A percentile compares a stretch with the other conserved stretches of the same genome.
Evolutionary conservation across 139 green algal species (phyloP).

Genomic region (Prasinococcaceae sp.): DNA sequence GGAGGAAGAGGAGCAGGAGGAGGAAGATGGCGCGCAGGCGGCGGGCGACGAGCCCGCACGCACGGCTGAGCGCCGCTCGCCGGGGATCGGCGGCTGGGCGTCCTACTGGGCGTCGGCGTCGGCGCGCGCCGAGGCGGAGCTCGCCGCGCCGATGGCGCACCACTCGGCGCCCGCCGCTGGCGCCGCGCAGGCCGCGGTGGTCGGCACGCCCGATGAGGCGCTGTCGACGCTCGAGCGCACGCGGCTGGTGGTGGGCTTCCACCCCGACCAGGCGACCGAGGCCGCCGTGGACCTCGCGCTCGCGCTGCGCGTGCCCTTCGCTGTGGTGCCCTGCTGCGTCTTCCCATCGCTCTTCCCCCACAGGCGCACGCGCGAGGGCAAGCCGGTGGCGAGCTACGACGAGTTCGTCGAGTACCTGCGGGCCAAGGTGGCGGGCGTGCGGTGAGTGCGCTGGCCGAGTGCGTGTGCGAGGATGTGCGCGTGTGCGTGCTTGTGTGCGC

Average conservation of each 20-base stretch:
- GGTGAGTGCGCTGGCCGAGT: no score
- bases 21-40: no score
- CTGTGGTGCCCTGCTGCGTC: constrained; percentile 32
- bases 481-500: no score
- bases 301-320: constrained; percentile 16
- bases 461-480: no score
- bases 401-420: constrained; percentile 8
- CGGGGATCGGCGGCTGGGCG: no score
- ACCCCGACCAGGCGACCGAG: constrained; percentile 31
- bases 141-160: no score
- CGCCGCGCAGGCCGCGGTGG: neutral
- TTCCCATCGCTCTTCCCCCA: constrained; percentile 18
- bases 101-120: no score
- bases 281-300: constrained; percentile 23
- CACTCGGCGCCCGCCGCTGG: neutral
- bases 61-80: no score
- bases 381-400: constrained; percentile 6
- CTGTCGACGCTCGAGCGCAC: neutral
- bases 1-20: no score
- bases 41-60: no score
- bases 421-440: no score
- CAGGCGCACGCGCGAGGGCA: neutral
- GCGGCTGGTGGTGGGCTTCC: constrained; percentile 19
- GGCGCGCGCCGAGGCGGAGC: no score
- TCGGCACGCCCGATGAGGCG: neutral